Conservation (phyloP, 176 grass and related monocot genomes). For the Triticum dicoccoides region DNA sequence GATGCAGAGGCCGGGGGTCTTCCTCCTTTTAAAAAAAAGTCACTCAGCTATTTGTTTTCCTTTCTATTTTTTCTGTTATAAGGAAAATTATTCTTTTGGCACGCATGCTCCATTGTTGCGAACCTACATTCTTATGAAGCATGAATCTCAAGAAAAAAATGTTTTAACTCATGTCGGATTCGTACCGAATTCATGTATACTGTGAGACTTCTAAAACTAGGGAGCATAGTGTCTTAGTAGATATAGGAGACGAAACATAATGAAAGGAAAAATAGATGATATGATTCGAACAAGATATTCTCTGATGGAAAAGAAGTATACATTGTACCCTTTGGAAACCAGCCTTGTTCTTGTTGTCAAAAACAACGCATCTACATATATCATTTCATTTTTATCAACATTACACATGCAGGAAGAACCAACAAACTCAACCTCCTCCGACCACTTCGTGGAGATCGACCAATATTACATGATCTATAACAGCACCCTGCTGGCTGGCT, state of each 20-base stretch:
- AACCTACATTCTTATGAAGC: too few relatives aligned
- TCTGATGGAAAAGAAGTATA: constrained; percentile 9
- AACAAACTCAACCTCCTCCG: constrained; percentile 36
- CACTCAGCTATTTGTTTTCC: too few relatives aligned
- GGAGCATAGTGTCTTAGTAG: too few relatives aligned
- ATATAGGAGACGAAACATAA: neutral
- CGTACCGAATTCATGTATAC: neutral
- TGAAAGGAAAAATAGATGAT: neutral
- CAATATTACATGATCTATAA: constrained; percentile 33
- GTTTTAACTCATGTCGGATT: neutral
- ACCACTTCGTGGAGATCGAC: constrained; percentile 34
- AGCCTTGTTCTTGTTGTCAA: constrained; percentile 40
- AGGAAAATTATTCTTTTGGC: too few relatives aligned
- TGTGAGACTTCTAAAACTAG: too few relatives aligned
- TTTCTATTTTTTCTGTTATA: too few relatives aligned
- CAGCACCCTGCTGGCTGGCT: neutral
- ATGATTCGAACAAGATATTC: neutral
- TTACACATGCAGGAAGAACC: constrained; percentile 37
- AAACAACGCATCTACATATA: constrained; percentile 38
- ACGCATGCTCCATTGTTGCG: too few relatives aligned
- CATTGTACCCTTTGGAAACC: constrained; percentile 32
- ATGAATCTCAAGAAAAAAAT: too few relatives aligned
- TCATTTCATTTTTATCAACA: constrained; percentile 48
- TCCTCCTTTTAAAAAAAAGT: too few relatives aligned
- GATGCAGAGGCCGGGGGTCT: too few relatives aligned